phyloP scores from a whole-genome alignment of 1,139 yeast species.

The Saccharomyces pastorianus region DNA sequence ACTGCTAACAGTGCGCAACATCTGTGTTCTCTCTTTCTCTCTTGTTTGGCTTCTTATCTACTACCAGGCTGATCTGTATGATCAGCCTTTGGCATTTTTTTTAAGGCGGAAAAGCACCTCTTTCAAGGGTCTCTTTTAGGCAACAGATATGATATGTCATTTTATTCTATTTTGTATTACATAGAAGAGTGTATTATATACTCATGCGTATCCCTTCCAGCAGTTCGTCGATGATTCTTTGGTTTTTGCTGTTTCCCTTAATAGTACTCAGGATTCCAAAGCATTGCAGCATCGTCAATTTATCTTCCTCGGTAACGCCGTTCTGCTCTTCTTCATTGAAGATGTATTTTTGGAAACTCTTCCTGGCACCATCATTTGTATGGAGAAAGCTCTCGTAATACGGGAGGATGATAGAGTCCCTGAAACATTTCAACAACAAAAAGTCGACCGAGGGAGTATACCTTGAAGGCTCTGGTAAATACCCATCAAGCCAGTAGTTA shows the following conservation, averaged over 20 bases:
- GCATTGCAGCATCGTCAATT: slow-evolving; percentile 43
- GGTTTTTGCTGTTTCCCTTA: slow-evolving; percentile 43
- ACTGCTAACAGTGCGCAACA: background rate
- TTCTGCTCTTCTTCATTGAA: slow-evolving; percentile 25
- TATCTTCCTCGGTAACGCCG: slow-evolving; percentile 26
- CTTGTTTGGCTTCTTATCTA: background rate
- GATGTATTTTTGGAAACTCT: slow-evolving; percentile 21
- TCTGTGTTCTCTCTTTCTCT: background rate
- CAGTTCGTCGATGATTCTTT: slow-evolving; percentile 41
- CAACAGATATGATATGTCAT: background rate
- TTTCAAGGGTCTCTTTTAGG: background rate
- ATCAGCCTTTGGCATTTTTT: background rate
- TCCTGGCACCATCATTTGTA: slow-evolving; percentile 21
- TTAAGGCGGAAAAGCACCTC: background rate
- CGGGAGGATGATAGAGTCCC: slow-evolving; percentile 41
- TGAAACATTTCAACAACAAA: slow-evolving; percentile 35
- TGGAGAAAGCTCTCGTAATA: slow-evolving; percentile 34
- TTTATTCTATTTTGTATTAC: no score
- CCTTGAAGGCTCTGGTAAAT: slow-evolving; percentile 31
- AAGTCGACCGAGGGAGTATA: slow-evolving; percentile 30
- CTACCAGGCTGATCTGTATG: background rate
- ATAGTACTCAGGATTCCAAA: slow-evolving; percentile 45
- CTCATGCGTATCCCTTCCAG: slow-evolving; percentile 25
- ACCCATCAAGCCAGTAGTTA: slow-evolving; percentile 21
- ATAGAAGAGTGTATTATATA: slow-evolving; percentile 8